Evolutionary conservation across 805 yeast species (phyloP), one percentile per base, ranked within the genome.

Genomic region (Wickerhamiella shivajii): DNA sequence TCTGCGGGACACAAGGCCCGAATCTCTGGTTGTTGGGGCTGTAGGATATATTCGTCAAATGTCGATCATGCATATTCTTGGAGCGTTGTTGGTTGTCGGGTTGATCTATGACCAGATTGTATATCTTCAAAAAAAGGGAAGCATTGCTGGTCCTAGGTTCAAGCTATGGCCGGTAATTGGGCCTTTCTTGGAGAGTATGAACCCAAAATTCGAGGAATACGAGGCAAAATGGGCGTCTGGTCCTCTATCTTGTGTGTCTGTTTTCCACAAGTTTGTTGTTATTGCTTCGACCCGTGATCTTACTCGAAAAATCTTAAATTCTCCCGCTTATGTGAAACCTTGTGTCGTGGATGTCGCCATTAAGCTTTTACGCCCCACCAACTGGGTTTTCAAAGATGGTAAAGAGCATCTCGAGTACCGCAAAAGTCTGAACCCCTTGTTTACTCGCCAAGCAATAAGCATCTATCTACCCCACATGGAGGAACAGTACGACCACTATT

Each of bases 371-470:
- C 74, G 97, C 59, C 96, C 97, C 29, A 67, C 87, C 29, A 90
- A 87, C 64, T 90, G 98, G 98, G 98, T 90, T 23, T 90, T 90
- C 56, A 60, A 84, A 50, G 98, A 90, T 52, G 98, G 98, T 46
- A 84, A 84, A 60, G 92, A 75, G 21, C 98, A 90, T 50, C 72
- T 74, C 38, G 98, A 90, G 58, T 90, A 87, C 61, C 75, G 98
- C 60, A 74, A 74, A 55, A 74, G 90, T 10, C 64, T 90, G 52
- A 87, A 90, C 54, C 93, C 93, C 5, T 64, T 90, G 39, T 90
- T 90, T 60, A 77, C 93, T 11, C 72, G 72, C 42, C 65, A 69
- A 44, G 96, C 98, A 5, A 65, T 90, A 48, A 76, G 78, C 39
- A 67, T 68, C 42, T 90, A 90, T 56, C 60, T 90, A 40, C 95